These are phyloP conservation scores for Fusarium humuli DNA, from an alignment of 2,329 filamentous ascomycete genomes.

Conservation along the genomic window DNA sequence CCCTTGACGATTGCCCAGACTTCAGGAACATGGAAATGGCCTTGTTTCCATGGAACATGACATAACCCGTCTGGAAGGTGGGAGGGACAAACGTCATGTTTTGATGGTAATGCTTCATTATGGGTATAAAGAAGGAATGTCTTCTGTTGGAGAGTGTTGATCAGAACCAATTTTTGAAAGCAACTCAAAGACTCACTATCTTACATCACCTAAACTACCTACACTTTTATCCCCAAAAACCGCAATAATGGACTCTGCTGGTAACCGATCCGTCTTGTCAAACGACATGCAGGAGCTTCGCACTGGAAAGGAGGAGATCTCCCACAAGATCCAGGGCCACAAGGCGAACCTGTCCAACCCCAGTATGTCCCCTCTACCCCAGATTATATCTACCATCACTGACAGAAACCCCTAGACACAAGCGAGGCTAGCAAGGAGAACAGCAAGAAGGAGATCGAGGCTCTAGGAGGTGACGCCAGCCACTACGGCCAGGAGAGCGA, in stretches of 20 bases:
- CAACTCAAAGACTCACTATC: neutral
- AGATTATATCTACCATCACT: neutral
- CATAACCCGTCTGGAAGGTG: conserved; percentile 22
- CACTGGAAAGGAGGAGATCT: conserved; percentile 45
- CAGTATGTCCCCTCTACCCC: conserved; percentile 47
- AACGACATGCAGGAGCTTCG: conserved; percentile 56
- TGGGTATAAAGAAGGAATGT: conserved; percentile 9
- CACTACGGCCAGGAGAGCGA: conserved; percentile 57
- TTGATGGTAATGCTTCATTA: neutral
- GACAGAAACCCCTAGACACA: conserved; percentile 51
- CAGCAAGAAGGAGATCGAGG: conserved; percentile 55
- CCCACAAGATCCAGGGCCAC: conserved; percentile 53
- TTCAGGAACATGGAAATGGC: conserved; percentile 5
- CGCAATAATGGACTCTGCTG: conserved; percentile 48
- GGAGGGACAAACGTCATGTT: conserved; percentile 26
- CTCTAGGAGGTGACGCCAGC: conserved; percentile 57
- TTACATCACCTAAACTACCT: neutral
- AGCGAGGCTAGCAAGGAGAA: conserved; percentile 60
- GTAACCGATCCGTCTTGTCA: conserved; percentile 55
- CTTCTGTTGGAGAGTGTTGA: neutral
- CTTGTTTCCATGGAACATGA: conserved; percentile 32
- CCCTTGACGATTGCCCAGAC: conserved; percentile 5
- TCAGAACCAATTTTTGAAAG: neutral
- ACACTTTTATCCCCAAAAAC: neutral
- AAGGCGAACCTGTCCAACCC: conserved; percentile 62